These are phyloP conservation scores for Ensete glaucum DNA, from an alignment of 176 grass and related monocot species.

Conservation along the genomic window DNA sequence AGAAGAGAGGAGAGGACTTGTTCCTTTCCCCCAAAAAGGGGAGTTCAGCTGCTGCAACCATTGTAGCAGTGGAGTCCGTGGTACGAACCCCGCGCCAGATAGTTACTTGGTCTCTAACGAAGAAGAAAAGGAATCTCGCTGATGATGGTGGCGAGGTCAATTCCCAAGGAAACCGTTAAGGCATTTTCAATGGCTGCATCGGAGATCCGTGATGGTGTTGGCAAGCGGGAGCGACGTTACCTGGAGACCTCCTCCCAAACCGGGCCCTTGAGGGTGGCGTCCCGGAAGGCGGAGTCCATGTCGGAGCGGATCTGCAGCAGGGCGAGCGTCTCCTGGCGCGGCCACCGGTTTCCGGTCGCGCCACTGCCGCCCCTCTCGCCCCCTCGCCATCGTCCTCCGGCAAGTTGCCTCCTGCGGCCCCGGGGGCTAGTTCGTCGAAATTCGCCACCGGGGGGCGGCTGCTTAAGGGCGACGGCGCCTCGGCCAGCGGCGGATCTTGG, in stretches of 20 bases:
- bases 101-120: neutral
- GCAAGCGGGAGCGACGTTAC: conserved; percentile 22
- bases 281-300: conserved; percentile 93
- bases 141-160: neutral
- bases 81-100: neutral
- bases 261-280: conserved; percentile 77
- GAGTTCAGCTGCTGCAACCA: neutral
- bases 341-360: conserved; percentile 70
- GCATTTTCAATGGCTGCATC: neutral
- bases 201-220: neutral
- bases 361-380: neutral
- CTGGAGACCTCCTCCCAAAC: conserved; percentile 95
- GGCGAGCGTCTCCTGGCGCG: conserved; percentile 74
- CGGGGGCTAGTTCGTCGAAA: neutral
- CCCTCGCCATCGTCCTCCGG: neutral
- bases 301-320: conserved; percentile 96
- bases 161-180: neutral
- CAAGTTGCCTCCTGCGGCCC: neutral
- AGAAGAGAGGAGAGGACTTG: neutral
- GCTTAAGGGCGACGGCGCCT: neutral
- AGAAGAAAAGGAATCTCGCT: neutral
- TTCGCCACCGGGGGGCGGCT: neutral
- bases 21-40: neutral
- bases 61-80: neutral
- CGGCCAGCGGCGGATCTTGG: neutral